Conservation (phyloP, 805 yeast species). For the Nakazawaea pomicola region DNA sequence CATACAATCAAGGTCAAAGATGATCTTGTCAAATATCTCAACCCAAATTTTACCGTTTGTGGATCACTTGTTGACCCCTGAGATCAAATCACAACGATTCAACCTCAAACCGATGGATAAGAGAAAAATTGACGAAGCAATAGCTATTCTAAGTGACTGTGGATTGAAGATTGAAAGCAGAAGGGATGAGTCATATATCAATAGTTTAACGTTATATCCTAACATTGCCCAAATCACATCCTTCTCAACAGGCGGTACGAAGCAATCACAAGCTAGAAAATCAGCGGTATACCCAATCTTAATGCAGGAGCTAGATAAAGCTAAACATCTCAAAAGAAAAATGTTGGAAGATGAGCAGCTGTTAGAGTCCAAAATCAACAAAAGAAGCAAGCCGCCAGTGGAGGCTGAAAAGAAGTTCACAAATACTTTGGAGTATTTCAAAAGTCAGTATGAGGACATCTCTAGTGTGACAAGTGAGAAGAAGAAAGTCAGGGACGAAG, state of each 20-base stretch:
- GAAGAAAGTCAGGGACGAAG: slow-evolving; percentile 17
- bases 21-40: slow-evolving; percentile 20
- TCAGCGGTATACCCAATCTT: slow-evolving; percentile 18
- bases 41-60: slow-evolving; percentile 31
- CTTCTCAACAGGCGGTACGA: slow-evolving; percentile 15
- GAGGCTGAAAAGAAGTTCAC: slow-evolving; percentile 13
- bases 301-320: slow-evolving; percentile 22
- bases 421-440: slow-evolving; percentile 35
- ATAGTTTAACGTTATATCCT: slow-evolving; percentile 7
- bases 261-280: slow-evolving; percentile 2
- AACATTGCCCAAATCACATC: slow-evolving; percentile 8
- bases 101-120: slow-evolving; percentile 27
- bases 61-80: slow-evolving; percentile 25
- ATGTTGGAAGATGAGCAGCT: slow-evolving; percentile 10
- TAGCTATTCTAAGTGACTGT: slow-evolving; percentile 32
- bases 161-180: slow-evolving; percentile 33
- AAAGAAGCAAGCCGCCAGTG: slow-evolving; percentile 1
- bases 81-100: slow-evolving; percentile 21
- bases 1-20: slow-evolving; percentile 21
- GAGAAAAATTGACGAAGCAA: slow-evolving; percentile 29
- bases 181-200: slow-evolving; percentile 20
- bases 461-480: slow-evolving; percentile 13
- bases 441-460: slow-evolving; percentile 33
- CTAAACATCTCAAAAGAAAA: slow-evolving; percentile 17
- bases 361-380: slow-evolving; percentile 9